Evolutionary conservation across 805 yeast genomes (phyloP).

Genomic region (Wickerhamiella kazuoi): DNA sequence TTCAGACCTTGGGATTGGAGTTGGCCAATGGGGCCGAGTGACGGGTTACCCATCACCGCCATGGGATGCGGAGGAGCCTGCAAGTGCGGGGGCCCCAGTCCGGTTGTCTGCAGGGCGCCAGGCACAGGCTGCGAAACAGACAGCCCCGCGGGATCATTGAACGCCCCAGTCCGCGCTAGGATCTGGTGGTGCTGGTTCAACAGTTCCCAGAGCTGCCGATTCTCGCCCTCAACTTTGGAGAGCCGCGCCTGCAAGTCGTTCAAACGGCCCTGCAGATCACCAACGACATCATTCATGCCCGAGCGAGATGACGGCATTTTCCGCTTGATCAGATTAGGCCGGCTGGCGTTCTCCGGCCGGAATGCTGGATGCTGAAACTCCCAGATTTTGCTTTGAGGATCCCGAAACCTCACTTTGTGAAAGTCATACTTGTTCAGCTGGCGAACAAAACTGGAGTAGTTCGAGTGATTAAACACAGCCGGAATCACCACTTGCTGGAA

Average conservation of each 20-base stretch:
- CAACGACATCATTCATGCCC: conserved; percentile 14
- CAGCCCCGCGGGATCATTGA: background rate
- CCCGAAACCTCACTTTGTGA: conserved; percentile 69
- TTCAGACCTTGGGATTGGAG: conserved; percentile 13
- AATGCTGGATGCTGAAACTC: conserved; percentile 89
- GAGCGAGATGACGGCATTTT: conserved; percentile 24
- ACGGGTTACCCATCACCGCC: background rate
- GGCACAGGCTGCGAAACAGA: conserved; percentile 2
- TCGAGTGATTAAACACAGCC: conserved; percentile 82
- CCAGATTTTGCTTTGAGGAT: conserved; percentile 31
- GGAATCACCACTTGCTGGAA: conserved; percentile 41
- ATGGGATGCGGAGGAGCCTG: background rate
- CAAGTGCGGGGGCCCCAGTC: background rate
- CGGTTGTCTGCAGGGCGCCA: background rate
- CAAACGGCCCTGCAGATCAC: conserved; percentile 18
- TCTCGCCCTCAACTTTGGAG: conserved; percentile 11
- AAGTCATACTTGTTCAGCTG: conserved; percentile 94
- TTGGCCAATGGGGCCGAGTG: conserved; percentile 4
- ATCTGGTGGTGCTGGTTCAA: conserved; percentile 1
- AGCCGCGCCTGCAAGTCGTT: conserved; percentile 14
- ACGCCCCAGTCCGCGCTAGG: background rate
- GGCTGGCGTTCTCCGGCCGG: conserved; percentile 52
- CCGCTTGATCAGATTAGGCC: conserved; percentile 72
- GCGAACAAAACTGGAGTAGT: conserved; percentile 87
- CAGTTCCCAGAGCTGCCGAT: conserved; percentile 1